Evolutionary conservation across 148 eudicot species (phyloP).

Genomic region (Euryodendron excelsum): DNA sequence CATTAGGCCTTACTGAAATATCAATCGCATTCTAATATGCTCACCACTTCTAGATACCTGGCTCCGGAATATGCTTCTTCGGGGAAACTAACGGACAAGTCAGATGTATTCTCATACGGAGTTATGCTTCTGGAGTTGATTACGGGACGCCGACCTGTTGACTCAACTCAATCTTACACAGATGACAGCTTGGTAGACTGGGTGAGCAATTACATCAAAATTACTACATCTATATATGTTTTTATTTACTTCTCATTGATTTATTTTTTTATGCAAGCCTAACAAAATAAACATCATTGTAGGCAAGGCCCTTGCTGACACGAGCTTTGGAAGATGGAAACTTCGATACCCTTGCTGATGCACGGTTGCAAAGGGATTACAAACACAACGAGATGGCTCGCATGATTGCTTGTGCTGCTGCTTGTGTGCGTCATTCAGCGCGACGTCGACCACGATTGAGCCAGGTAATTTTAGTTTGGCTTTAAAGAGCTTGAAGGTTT

Average conservation of each 20-base stretch:
- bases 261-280: background rate
- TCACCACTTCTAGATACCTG: constrained; percentile 50
- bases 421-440: constrained; percentile 92
- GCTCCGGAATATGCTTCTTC: constrained; percentile 97
- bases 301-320: constrained; percentile 92
- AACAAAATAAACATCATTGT: constrained; percentile 14
- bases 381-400: constrained; percentile 76
- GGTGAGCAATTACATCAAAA: constrained; percentile 43
- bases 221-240: too few species aligned
- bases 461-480: constrained; percentile 54
- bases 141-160: constrained; percentile 88
- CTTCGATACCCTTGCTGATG: constrained; percentile 66
- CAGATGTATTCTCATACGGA: constrained; percentile 93
- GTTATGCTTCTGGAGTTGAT: constrained; percentile 88
- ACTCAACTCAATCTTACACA: constrained; percentile 49
- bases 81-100: constrained; percentile 88
- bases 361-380: constrained; percentile 48
- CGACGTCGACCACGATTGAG: constrained; percentile 89
- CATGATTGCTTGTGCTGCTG: constrained; percentile 95
- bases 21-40: background rate
- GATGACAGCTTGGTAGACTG: constrained; percentile 97
- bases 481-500: background rate
- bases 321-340: constrained; percentile 83
- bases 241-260: background rate
- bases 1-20: background rate